Conservation (phyloP, 805 yeast species). For the Saccharomycopsis selenospora region DNA sequence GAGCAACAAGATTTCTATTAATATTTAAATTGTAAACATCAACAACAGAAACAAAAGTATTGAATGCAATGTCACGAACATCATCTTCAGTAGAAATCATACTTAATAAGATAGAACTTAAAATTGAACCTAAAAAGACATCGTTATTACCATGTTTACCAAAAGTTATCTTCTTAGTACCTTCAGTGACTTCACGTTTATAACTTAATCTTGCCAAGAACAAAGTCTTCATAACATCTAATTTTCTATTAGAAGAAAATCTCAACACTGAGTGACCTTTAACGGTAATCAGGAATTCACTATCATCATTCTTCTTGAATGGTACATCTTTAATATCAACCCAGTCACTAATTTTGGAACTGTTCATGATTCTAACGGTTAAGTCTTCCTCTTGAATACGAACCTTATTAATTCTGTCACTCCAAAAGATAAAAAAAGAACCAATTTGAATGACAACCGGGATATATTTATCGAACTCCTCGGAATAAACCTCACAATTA, state of each 20-base stretch:
- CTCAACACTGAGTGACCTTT: constrained; percentile 7
- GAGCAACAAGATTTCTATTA: constrained; percentile 39
- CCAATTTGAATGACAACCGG: constrained; percentile 67
- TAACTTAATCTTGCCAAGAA: constrained; percentile 13
- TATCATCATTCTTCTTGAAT: constrained; percentile 12
- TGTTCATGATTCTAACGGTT: constrained; percentile 25
- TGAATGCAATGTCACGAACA: constrained; percentile 23
- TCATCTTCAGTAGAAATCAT: constrained; percentile 25
- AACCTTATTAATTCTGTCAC: constrained; percentile 2
- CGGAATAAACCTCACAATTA: constrained; percentile 47
- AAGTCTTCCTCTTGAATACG: constrained; percentile 29
- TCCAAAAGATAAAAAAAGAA: constrained; percentile 27
- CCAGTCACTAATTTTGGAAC: constrained; percentile 12
- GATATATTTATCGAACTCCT: constrained; percentile 39
- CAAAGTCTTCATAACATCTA: constrained; percentile 10
- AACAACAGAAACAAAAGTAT: constrained; percentile 25
- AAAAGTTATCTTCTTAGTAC: background rate
- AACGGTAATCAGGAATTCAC: constrained; percentile 13
- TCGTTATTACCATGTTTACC: constrained; percentile 5
- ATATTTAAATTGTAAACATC: constrained; percentile 39
- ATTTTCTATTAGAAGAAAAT: constrained; percentile 13
- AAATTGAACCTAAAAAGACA: constrained; percentile 16
- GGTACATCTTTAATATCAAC: constrained; percentile 9
- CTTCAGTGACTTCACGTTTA: background rate
- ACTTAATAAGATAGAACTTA: constrained; percentile 13